Evolutionary conservation across 148 eudicot species (phyloP), one percentile per base, ranked within the genome.

Genomic region (Heliamphora exappendiculata): DNA sequence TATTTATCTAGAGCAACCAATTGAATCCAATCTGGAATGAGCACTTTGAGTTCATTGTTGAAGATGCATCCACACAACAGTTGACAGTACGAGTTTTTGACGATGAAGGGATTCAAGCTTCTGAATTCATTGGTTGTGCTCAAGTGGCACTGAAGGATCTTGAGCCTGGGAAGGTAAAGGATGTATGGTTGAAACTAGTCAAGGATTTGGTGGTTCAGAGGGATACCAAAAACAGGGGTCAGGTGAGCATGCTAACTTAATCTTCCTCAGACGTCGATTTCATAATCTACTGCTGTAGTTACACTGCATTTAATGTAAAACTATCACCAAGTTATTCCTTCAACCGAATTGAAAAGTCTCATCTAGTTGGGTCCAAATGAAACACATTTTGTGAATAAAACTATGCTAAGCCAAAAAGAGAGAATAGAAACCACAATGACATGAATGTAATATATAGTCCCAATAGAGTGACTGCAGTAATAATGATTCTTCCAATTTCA

Each of bases 11-110:
- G 98, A 79, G 80, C 85, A 93, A 93, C 75, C 81, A 83, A 73
- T 50, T 85, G 80, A 94, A 90, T 80, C 98, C 98, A 3, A 89
- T 94, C 53, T 91, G 98, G 97, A 91, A 91, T 49, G 98, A 91
- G 87, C 89, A 85, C 81, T 94, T 91, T 70, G 97, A 91, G 78
- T 91, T 94, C 78, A 84, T 85, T n/a, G 93, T 94, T 39, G 98
- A 94, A 83, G 98, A 94, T 82, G 75, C 80, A 20, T 75, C 87
- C 29, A 90, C 98, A 22, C 98, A 94, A 74, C 76, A 83, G 82
- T 80, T 94, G 82, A 94, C 97, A 26, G 72, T 94, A 7, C 88
- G 89, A 85, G 82, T 94, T 12, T 91, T 82, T 57, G 98, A 94
- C 67, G 97, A 94, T 76, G 98, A 94, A 86, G 98, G 97, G 57